These are phyloP conservation scores for Bruguiera parviflora DNA, from an alignment of 345 rosid species.

Conservation along the genomic window DNA sequence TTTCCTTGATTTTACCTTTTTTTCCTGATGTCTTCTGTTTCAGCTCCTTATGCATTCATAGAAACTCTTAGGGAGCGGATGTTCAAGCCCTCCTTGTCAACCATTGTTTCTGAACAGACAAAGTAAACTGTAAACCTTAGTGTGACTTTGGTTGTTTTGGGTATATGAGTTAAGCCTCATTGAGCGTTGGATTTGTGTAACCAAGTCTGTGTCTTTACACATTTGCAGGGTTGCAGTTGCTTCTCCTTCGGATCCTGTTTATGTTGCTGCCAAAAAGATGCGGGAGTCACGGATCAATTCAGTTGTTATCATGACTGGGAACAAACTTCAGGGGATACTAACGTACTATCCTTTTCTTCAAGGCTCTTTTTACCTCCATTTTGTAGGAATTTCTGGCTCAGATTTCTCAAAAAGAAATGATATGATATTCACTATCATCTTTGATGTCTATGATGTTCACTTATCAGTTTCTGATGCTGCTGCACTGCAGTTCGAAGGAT, in stretches of 20 bases:
- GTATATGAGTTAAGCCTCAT: background rate
- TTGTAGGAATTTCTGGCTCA: background rate
- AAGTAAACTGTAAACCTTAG: slow-evolving; percentile 36
- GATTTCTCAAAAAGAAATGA: too few relatives aligned
- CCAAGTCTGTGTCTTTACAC: slow-evolving; percentile 11
- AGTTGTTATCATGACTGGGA: slow-evolving; percentile 55
- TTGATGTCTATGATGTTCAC: slow-evolving; percentile 9
- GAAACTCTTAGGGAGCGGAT: slow-evolving; percentile 92
- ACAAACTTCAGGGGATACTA: slow-evolving; percentile 78
- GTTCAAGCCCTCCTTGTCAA: slow-evolving; percentile 93
- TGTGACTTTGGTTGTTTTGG: slow-evolving; percentile 3
- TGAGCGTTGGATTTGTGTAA: slow-evolving; percentile 14
- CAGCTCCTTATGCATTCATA: slow-evolving; percentile 80
- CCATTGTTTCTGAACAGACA: slow-evolving; percentile 67
- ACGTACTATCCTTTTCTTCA: slow-evolving; percentile 52
- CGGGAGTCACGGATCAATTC: slow-evolving; percentile 74
- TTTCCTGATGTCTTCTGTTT: slow-evolving; percentile 13
- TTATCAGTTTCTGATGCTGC: slow-evolving; percentile 14
- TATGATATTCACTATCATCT: background rate
- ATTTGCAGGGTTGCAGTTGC: slow-evolving; percentile 63
- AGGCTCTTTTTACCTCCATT: slow-evolving; percentile 3
- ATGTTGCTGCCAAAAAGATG: slow-evolving; percentile 88
- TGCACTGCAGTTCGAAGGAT: slow-evolving; percentile 75
- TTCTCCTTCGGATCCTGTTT: slow-evolving; percentile 80
- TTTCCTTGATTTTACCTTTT: background rate